Base-by-base conservation (phyloP, 345 rosid species). In the Gynandropsis gynandra region DNA sequence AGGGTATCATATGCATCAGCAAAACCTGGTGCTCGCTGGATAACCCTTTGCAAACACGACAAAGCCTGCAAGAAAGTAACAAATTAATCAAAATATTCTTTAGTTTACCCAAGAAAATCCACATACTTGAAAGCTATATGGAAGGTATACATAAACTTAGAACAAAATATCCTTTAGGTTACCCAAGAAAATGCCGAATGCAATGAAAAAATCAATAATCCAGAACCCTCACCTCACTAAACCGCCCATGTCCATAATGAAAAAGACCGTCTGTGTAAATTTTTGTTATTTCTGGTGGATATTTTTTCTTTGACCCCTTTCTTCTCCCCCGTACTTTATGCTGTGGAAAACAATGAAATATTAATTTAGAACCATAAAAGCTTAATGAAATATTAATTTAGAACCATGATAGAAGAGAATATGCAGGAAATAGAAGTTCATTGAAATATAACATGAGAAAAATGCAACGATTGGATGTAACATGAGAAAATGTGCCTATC, bases 201-300 rank as follows among this genome's bases (percentile, higher is more conserved):
- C 17, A 50, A 52, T 41, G 59, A 65, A 5, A 40, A 47, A 47
- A 41, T 31, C 19, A 29, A 19, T 14, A 64, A 36, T 52, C 39
- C 33, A 10, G 48, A 34, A 50, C 19, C 50, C 29, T 37, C 65
- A 85, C 97, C 80, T 90, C 82, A 60, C 54, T 71, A 69, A 75
- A 76, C 42, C 67, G 71, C 16, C 80, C 82, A 72, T 64, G 66
- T 20, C 80, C 89, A 63, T 77, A 79, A 63, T 54, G 81, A 73
- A 70, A 56, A 53, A 80, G 66, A 49, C 95, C 96, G 66, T 82
- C 76, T 58, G 80, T 89, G n/a, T 83, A 73, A 85, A 77, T 73
- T 66, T 63, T 38, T 40, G 67, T 58, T 44, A 87, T 71, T 37
- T 76, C 65, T 36, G 96, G 78, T 58, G 72, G 66, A 48, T 71